A percentile compares a stretch with the other conserved stretches of the same genome.
Conservation (phyloP, 164 flowering plant species). For the Vitis cinerea region DNA sequence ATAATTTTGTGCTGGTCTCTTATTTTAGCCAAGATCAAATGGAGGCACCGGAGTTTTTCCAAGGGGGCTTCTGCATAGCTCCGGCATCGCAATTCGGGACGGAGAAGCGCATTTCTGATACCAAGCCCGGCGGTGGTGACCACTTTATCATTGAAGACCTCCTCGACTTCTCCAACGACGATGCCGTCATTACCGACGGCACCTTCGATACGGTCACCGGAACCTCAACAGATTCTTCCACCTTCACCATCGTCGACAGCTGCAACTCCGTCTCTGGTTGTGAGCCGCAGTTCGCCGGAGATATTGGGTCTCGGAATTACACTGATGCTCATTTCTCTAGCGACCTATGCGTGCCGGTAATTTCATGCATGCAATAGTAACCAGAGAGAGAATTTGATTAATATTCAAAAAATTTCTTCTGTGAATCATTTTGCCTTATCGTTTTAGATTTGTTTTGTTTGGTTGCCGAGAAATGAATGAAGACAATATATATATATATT, state of each 20-base stretch:
- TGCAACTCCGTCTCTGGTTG: conserved; percentile 33
- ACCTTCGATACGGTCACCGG: conserved; percentile 24
- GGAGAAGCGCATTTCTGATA: conserved; percentile 35
- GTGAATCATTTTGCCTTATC: no score
- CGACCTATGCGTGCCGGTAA: conserved; percentile 63
- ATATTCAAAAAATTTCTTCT: no score
- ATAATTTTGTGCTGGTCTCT: neutral
- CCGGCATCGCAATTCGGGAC: conserved; percentile 29
- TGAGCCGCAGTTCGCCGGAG: conserved; percentile 20
- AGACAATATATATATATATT: no score
- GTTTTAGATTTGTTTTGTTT: no score
- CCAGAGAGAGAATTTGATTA: no score
- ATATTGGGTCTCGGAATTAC: conserved; percentile 23
- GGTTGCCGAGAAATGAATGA: no score
- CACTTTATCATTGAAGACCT: conserved; percentile 79
- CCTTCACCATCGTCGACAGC: conserved; percentile 50
- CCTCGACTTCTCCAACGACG: conserved; percentile 81
- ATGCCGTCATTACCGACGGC: conserved; percentile 22
- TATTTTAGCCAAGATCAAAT: conserved; percentile 12
- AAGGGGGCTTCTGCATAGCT: conserved; percentile 26
- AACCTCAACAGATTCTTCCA: conserved; percentile 56
- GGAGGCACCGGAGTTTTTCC: conserved; percentile 54
- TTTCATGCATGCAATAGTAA: neutral
- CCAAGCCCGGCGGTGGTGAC: conserved; percentile 36
- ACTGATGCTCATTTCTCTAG: conserved; percentile 31